phyloP scores from a whole-genome alignment of 192 early-diverging fungal genomes.

The Allomyces macrogynus region DNA sequence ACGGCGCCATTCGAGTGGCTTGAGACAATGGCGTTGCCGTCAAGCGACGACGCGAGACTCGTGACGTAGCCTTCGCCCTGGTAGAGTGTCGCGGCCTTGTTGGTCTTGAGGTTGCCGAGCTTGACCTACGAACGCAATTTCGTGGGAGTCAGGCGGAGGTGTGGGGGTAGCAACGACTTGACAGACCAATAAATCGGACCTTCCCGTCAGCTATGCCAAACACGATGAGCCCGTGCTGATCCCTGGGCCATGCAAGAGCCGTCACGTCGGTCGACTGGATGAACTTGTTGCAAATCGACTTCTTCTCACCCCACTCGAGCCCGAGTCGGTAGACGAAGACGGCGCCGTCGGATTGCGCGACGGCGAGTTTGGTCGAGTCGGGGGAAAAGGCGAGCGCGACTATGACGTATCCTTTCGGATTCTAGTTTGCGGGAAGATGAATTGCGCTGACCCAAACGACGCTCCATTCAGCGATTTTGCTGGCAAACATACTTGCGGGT shows the following conservation, averaged over 20 bases:
- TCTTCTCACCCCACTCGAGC: constrained; percentile 46
- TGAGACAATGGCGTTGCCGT: constrained; percentile 36
- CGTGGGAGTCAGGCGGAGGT: too few species aligned
- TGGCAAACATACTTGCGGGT: constrained; percentile 20
- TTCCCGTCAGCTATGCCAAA: constrained; percentile 36
- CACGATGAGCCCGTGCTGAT: constrained; percentile 36
- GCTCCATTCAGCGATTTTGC: not conserved
- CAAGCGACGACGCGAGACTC: constrained; percentile 23
- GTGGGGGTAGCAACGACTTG: too few species aligned
- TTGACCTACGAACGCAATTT: constrained; percentile 13
- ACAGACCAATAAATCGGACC: too few species aligned
- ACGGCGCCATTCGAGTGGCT: constrained; percentile 39
- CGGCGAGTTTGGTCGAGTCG: constrained; percentile 36
- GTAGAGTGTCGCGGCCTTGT: constrained; percentile 44
- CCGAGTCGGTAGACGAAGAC: constrained; percentile 47
- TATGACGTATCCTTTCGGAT: constrained; percentile 9
- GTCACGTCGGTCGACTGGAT: constrained; percentile 40
- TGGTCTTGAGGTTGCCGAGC: constrained; percentile 41
- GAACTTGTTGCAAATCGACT: constrained; percentile 44
- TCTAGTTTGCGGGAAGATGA: constrained; percentile 5
- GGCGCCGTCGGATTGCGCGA: constrained; percentile 36
- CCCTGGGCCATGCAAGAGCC: constrained; percentile 34
- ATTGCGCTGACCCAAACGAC: not conserved
- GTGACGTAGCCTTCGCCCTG: constrained; percentile 37
- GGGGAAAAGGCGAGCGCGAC: constrained; percentile 35